Base-by-base conservation (phyloP, 2,329 filamentous ascomycete genomes). In the Xylaria sp. region DNA sequence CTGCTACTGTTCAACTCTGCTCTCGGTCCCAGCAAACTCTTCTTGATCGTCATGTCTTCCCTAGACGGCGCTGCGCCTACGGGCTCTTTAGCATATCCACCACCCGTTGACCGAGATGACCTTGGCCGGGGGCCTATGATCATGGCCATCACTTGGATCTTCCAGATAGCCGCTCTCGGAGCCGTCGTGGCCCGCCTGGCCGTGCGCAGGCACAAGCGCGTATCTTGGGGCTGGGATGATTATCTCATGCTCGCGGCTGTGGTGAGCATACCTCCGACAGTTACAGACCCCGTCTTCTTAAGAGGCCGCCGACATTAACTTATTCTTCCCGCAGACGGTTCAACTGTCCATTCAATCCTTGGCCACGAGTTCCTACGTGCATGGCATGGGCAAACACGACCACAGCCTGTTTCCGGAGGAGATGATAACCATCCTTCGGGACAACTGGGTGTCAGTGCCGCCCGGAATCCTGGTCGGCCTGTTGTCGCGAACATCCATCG, bases 371-470 rank as follows among this genome's bases (percentile, higher is more conserved):
- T 19, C 37, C 11, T 50, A 21, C 34, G 21, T 38, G n/a, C 38
- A 54, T 18, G 56, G 56, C 20, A 20, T 61, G n/a, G 59, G 56
- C 22, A 59, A 61, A 39, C 56, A 61, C 24, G 44, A 56, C 24
- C 7, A 2, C 13, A 39, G 43, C 29, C 17, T 61, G 11, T 44
- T 37, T 1, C 40, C 44, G 3, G 53, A 51, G 8, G 18, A 50
- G 24, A n/a, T 50, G 7, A 34, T 59, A 6, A 29, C 29, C 2
- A 29, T 59, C 4, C 9, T 50, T 7, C 47, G 38, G 42, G 39
- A 17, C 22, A 29, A 38, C n/a, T 50, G 39, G 44, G 8, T 50
- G 7, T 22, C 48, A 39, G 46, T 26, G 2, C 4, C 43, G 16
- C 41, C 42, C n/a, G 42, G 41, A 8, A 7, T 51, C 9, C 16